These are phyloP conservation scores for Dendrobium huoshanense DNA, from an alignment of 106 monocot species.

Conservation along the genomic window DNA sequence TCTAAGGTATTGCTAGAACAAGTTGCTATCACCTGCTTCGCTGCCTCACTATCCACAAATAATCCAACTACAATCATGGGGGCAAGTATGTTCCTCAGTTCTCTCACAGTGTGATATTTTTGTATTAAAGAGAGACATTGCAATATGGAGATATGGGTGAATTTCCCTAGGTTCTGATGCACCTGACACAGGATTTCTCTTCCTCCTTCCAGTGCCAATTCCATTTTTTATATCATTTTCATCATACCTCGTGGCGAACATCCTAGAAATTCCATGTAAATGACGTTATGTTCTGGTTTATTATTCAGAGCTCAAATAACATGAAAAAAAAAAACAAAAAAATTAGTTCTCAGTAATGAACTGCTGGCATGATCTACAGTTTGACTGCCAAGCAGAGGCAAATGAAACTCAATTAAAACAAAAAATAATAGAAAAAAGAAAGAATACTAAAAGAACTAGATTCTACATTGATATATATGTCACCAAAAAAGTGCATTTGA, in stretches of 20 bases:
- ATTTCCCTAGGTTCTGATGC: slow-evolving; percentile 1
- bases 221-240: slow-evolving; percentile 8
- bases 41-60: slow-evolving; percentile 12
- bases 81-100: slow-evolving; percentile 22
- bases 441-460: neutral
- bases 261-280: neutral
- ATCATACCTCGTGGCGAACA: neutral
- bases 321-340: neutral
- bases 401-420: too few relatives aligned
- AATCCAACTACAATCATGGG: slow-evolving; percentile 16
- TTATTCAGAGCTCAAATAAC: neutral
- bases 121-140: slow-evolving; percentile 10
- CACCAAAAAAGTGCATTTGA: too few relatives aligned
- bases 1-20: slow-evolving; percentile 10
- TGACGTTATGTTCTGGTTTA: neutral
- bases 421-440: too few relatives aligned
- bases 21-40: slow-evolving; percentile 17
- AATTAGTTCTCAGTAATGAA: neutral
- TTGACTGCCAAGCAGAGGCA: too few relatives aligned
- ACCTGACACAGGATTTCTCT: neutral
- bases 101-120: slow-evolving; percentile 1
- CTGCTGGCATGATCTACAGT: too few relatives aligned
- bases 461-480: neutral
- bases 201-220: neutral
- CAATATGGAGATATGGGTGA: neutral